These are phyloP conservation scores for Sporisorium iseilematis-ciliati DNA, from an alignment of 1,284 basidiomycete genomes.

Conservation along the genomic window DNA sequence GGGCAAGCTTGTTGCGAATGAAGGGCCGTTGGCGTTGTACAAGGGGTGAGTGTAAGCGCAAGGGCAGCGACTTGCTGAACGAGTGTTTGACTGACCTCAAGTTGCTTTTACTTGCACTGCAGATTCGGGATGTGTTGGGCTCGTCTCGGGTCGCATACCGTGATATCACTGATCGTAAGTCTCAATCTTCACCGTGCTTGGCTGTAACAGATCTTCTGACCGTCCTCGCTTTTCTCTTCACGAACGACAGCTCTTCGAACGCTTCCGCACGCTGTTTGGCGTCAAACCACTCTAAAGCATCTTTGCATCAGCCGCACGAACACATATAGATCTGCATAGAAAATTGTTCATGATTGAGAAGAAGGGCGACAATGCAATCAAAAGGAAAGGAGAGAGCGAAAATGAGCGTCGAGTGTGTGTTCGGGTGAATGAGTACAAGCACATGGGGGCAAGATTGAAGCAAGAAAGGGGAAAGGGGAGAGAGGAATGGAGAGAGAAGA, in stretches of 20 bases:
- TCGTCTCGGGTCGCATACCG: conserved; percentile 56
- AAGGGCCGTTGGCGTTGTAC: conserved; percentile 58
- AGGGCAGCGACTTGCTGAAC: neutral
- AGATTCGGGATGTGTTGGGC: conserved; percentile 63
- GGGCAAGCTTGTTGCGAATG: conserved; percentile 45
- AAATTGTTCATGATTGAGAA: conserved; percentile 33
- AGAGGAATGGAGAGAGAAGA: neutral
- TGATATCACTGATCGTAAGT: conserved; percentile 57
- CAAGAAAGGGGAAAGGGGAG: neutral
- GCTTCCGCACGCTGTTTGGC: conserved; percentile 55
- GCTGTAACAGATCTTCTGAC: neutral
- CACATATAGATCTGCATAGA: conserved; percentile 14
- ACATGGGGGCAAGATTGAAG: conserved; percentile 1
- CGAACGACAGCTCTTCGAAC: conserved; percentile 50
- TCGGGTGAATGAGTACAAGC: conserved; percentile 8
- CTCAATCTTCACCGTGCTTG: neutral
- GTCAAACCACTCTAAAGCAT: conserved; percentile 52
- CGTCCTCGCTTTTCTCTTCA: neutral
- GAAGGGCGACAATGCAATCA: conserved; percentile 13
- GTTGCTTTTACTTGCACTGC: neutral
- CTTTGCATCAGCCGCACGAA: neutral
- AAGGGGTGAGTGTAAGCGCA: conserved; percentile 44
- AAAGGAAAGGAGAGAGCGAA: conserved; percentile 2
- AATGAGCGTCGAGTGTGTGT: conserved; percentile 1
- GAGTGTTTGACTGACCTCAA: neutral